Conservation (phyloP, 148 eudicot species). For the Chenopodium berlandieri region DNA sequence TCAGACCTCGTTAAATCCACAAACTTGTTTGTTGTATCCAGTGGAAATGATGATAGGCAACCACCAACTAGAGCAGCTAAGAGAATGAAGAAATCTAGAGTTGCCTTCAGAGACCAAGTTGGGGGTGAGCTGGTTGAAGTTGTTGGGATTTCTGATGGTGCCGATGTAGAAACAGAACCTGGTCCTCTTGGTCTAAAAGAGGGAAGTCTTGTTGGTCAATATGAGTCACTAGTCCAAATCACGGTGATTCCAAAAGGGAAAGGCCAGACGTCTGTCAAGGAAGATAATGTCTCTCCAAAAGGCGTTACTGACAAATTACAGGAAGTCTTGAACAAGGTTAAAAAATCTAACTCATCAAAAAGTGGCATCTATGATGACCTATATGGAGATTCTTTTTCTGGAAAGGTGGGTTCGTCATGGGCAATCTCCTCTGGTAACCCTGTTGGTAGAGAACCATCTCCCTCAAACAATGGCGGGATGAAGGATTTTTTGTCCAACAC, state of each 20-base stretch:
- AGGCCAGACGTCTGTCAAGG: conserved; percentile 49
- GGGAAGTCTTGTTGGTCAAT: conserved; percentile 97
- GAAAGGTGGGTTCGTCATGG: conserved; percentile 81
- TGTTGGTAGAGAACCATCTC: conserved; percentile 33
- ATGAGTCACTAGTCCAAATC: conserved; percentile 82
- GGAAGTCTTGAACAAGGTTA: conserved; percentile 77
- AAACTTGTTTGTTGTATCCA: conserved; percentile 22
- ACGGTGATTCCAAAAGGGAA: conserved; percentile 84
- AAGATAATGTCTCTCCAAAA: conserved; percentile 44
- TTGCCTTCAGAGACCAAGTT: conserved; percentile 81
- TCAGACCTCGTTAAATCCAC: conserved; percentile 32
- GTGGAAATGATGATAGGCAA: conserved; percentile 33
- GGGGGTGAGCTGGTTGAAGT: conserved; percentile 90
- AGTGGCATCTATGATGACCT: conserved; percentile 83
- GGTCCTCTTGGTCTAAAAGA: conserved; percentile 93
- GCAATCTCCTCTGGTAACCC: conserved; percentile 53
- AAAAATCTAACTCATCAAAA: conserved; percentile 50
- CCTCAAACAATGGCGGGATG: conserved; percentile 32
- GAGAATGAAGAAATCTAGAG: conserved; percentile 64
- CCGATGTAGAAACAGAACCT: conserved; percentile 93
- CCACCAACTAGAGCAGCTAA: conserved; percentile 50
- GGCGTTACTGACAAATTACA: conserved; percentile 87
- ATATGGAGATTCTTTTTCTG: conserved; percentile 72
- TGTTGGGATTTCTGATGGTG: conserved; percentile 94
- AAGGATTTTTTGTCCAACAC: conserved; percentile 23